Base-by-base conservation (phyloP, 306 rosid species). In the Luffa aegyptiaca region DNA sequence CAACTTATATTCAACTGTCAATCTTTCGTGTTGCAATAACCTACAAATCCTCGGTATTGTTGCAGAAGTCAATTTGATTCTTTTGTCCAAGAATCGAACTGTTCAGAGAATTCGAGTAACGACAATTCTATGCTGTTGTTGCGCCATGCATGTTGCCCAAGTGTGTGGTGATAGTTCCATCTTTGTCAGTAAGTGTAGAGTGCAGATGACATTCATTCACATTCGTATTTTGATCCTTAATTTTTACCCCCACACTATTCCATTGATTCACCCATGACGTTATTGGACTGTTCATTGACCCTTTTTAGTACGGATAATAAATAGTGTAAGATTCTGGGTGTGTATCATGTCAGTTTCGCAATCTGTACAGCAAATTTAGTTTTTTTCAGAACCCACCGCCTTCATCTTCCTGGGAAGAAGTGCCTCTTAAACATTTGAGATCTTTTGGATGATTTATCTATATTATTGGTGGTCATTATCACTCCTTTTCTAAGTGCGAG, bases 111-210 rank as follows among this genome's bases (percentile, higher is more conserved):
- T 33, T 35, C n/a, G 44, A 63, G 75, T 42, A 66, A 66, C 33
- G 74, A 41, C 74, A 66, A 41, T 18, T 18, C 7, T 39, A 72
- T 72, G 42, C 55, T 20, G 75, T 69, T 44, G 75, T 11, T 20
- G 78, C 42, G 5, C 78, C 78, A 33, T 74, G 78, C 78, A 74
- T 74, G 78, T 51, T 74, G 75, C 53, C 75, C 75, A 68, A 68
- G 75, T 68, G 75, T 68, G 52, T 18, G 51, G 52, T 68, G 75
- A 41, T 31, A 33, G 46, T 16, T 74, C 14, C 45, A 35, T 13
- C 62, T 74, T 17, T 74, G 66, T 56, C 64, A 53, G 59, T 49
- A 49, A 51, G 20, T 51, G n/a, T 21, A 12, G 41, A 72, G 35
- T 69, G 10, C 41, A 72, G 58, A 72, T 13, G 58, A 72, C 58